These are phyloP conservation scores for Euphorbia celastroides DNA, from an alignment of 441 rosid species.

Conservation along the genomic window DNA sequence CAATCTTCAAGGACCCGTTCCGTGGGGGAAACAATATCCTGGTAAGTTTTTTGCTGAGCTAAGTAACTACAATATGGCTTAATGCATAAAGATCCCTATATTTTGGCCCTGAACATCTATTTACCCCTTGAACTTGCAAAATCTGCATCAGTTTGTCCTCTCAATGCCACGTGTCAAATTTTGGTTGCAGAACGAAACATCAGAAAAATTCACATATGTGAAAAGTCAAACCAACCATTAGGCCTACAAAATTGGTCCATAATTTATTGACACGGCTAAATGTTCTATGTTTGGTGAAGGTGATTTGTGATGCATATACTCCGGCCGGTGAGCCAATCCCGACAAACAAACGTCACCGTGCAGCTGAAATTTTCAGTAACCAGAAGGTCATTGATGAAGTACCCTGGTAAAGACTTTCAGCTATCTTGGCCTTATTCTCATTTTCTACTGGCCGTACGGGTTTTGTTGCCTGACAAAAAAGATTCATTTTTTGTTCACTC, in stretches of 20 bases:
- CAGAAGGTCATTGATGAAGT: slow-evolving; percentile 59
- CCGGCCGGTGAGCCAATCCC: slow-evolving; percentile 98
- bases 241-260: too few species aligned
- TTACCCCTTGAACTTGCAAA: too few species aligned
- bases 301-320: slow-evolving; percentile 79
- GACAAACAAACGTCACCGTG: slow-evolving; percentile 84
- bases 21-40: slow-evolving; percentile 93
- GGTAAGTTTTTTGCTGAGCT: slow-evolving; percentile 45
- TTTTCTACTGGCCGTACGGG: not conserved
- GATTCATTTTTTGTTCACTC: not conserved
- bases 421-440: not conserved
- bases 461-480: not conserved
- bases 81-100: too few species aligned
- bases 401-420: slow-evolving; percentile 59
- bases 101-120: too few species aligned
- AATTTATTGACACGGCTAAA: slow-evolving; percentile 14
- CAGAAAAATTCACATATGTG: too few species aligned
- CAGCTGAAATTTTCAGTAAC: slow-evolving; percentile 71
- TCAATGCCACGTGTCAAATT: too few species aligned
- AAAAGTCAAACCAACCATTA: too few species aligned
- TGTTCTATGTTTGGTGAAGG: slow-evolving; percentile 37
- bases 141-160: too few species aligned
- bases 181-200: not conserved
- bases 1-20: slow-evolving; percentile 93
- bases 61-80: too few species aligned